These are phyloP conservation scores for Hypoxylon sp. DNA, from an alignment of 2,329 filamentous ascomycete species.

Conservation along the genomic window DNA sequence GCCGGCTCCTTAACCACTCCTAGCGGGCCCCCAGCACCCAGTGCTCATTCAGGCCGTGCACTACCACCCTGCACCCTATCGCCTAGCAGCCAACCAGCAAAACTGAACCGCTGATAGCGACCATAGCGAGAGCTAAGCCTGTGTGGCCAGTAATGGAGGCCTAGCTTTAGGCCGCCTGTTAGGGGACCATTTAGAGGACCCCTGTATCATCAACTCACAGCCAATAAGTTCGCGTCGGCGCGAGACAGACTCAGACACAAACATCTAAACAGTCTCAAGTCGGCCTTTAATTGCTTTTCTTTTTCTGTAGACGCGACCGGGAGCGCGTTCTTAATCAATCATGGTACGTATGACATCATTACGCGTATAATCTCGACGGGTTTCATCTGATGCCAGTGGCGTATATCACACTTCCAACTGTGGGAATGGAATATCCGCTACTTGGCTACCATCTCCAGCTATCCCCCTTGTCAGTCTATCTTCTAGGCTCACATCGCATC, in stretches of 20 bases:
- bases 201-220: conserved; percentile 7
- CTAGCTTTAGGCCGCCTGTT: too few species aligned
- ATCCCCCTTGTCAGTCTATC: conserved; percentile 2
- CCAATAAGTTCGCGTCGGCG: conserved; percentile 25
- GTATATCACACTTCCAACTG: neutral
- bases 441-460: neutral
- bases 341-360: conserved; percentile 37
- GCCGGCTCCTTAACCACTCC: conserved; percentile 3
- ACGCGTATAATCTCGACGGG: neutral
- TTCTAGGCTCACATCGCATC: conserved; percentile 1
- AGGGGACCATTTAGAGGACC: neutral
- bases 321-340: conserved; percentile 25
- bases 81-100: neutral
- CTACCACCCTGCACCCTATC: conserved; percentile 1
- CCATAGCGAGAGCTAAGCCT: neutral
- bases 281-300: conserved; percentile 31
- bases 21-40: too few species aligned
- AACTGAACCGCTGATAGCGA: conserved; percentile 1
- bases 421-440: neutral
- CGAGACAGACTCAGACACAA: conserved; percentile 31
- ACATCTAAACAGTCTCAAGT: conserved; percentile 26
- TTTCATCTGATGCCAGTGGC: neutral
- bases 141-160: neutral
- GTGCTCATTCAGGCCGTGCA: conserved; percentile 7
- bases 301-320: conserved; percentile 15